Evolutionary conservation across 2,329 filamentous ascomycete species (phyloP), one percentile per base, ranked within the genome.

Genomic region (Aspergillus sp.): DNA sequence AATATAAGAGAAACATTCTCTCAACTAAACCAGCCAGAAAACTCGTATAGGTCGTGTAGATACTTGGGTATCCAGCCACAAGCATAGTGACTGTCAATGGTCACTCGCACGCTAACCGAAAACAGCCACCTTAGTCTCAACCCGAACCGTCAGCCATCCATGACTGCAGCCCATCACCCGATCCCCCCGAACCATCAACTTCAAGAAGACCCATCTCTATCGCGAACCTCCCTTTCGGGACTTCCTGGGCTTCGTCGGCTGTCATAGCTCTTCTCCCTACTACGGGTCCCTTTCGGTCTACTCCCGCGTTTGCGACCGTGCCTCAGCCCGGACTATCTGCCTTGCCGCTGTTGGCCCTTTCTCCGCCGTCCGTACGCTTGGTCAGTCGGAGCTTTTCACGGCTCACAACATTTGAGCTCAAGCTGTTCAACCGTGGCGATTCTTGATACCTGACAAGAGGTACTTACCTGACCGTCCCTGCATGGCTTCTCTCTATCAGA

Each of bases 361-460:
- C 52, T 56, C 59, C 56, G 20, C 34, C 64, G 55, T 60, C 19
- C 59, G 56, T 53, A 64, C 59, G 60, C 54, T 62, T 63, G 60
- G 62, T 68, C 62, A 60, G 65, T 62, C 56, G 63, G 64, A 68
- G 65, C 66, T 63, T 64, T 62, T 64, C 52, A 64, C 61, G 64
- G 62, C 67, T 60, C 63, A 65, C 43, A 62, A 54, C 60, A 67
- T 59, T 59, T 62, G 52, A 67, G 58, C 61, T 64, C 16, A 42
- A 68, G 58, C 64, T 68, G 65, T 71, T 65, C 64, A 66, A 67
- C 65, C 64, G 72, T 75, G 73, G 71, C 72, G 68, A 71, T 68
- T 65, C 64, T 64, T 64, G 67, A 66, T 68, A 67, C 66, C 66
- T 77, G 68, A 75, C 66, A 68, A 69, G 68, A 74, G 71, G 73